phyloP scores from a whole-genome alignment of 2,329 filamentous ascomycete species.

The Ceratocystis colombiana region DNA sequence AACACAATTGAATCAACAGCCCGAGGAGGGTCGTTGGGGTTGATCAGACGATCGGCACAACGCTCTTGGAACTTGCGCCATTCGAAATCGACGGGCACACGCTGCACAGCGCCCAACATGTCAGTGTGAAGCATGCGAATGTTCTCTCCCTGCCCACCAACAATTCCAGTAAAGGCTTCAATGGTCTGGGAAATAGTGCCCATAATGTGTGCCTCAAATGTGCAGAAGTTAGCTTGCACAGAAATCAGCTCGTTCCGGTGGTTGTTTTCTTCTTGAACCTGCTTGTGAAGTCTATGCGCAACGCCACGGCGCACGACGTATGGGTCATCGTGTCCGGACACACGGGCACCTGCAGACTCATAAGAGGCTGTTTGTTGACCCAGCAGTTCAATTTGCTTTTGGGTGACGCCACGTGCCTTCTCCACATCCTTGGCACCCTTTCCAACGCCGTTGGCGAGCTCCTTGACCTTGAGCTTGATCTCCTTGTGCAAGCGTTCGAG shows the following conservation, averaged over 20 bases:
- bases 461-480: conserved; percentile 93
- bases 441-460: conserved; percentile 66
- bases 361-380: conserved; percentile 74
- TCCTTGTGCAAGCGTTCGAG: conserved; percentile 88
- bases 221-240: conserved; percentile 80
- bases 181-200: conserved; percentile 73
- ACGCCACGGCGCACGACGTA: conserved; percentile 79
- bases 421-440: conserved; percentile 87
- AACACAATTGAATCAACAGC: conserved; percentile 66
- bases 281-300: conserved; percentile 73
- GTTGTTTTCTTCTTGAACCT: conserved; percentile 92
- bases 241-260: conserved; percentile 82
- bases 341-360: conserved; percentile 62
- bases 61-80: conserved; percentile 77
- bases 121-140: conserved; percentile 72
- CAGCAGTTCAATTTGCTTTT: conserved; percentile 93
- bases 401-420: conserved; percentile 72
- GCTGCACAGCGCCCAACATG: conserved; percentile 66
- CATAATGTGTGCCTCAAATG: conserved; percentile 80
- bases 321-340: conserved; percentile 67
- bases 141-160: conserved; percentile 71
- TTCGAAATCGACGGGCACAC: conserved; percentile 75
- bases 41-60: conserved; percentile 61
- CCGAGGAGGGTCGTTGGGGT: conserved; percentile 64
- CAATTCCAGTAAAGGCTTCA: conserved; percentile 71